phyloP scores from a whole-genome alignment of 2,329 filamentous ascomycete species.

The Madurella mycetomatis region DNA sequence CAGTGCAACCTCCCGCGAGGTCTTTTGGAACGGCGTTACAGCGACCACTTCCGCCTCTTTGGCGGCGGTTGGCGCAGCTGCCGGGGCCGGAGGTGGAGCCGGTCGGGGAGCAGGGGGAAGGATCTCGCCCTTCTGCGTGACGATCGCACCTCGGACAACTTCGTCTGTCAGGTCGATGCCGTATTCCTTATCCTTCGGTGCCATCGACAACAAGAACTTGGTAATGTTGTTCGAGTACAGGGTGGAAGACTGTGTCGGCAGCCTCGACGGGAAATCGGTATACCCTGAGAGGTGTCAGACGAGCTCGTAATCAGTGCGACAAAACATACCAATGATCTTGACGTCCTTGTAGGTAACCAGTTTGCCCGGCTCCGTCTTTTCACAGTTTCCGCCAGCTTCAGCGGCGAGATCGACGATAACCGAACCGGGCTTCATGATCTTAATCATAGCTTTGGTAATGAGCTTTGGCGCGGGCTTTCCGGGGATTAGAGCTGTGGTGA shows the following conservation, averaged over 20 bases:
- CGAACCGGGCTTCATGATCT: constrained; percentile 84
- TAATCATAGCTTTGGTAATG: constrained; percentile 74
- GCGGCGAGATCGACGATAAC: constrained; percentile 85
- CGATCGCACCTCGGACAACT: constrained; percentile 79
- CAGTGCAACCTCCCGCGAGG: constrained; percentile 66
- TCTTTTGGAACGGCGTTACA: constrained; percentile 78
- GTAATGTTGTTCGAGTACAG: constrained; percentile 93
- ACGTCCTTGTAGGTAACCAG: constrained; percentile 69
- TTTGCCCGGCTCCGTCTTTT: constrained; percentile 71
- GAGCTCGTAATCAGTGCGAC: neutral
- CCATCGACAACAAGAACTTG: constrained; percentile 79
- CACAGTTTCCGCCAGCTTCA: constrained; percentile 84
- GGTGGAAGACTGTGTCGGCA: constrained; percentile 85
- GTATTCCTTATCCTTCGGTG: constrained; percentile 71
- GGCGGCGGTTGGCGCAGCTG: constrained; percentile 48
- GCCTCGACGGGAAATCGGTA: constrained; percentile 78
- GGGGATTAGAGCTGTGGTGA: constrained; percentile 88
- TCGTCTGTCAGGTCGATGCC: constrained; percentile 78
- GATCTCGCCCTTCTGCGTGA: constrained; percentile 72
- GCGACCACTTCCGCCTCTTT: constrained; percentile 58
- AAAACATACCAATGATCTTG: constrained; percentile 68
- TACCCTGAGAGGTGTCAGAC: constrained; percentile 52
- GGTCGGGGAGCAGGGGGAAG: constrained; percentile 71
- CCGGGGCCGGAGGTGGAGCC: constrained; percentile 52
- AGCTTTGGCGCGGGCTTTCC: constrained; percentile 78